Percentiles rank a stretch among this genome's conserved stretches.
phyloP scores from a whole-genome alignment of 148 eudicot species.

The Selenicereus undatus region DNA sequence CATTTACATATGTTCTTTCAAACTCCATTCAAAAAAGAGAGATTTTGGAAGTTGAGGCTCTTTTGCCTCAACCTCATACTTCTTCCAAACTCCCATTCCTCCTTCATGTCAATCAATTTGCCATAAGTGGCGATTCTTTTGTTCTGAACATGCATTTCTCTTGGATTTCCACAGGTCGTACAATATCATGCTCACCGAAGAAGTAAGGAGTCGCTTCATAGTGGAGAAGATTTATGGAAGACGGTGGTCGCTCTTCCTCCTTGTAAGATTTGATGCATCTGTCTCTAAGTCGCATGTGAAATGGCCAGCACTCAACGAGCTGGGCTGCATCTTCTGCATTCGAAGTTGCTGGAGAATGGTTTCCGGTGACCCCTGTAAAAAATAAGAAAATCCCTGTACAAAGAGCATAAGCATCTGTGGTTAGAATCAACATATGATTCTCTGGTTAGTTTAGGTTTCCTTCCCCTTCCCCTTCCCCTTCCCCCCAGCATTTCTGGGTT shows the following conservation, averaged over 20 bases:
- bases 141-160: background rate
- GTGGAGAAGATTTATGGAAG: constrained; percentile 50
- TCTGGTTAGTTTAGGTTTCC: constrained; percentile 27
- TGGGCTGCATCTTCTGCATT: constrained; percentile 44
- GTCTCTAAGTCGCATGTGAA: constrained; percentile 12
- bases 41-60: too few relatives aligned
- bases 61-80: too few relatives aligned
- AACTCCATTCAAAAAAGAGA: too few relatives aligned
- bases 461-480: constrained; percentile 15
- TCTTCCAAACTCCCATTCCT: background rate
- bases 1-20: too few relatives aligned
- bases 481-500: constrained; percentile 53
- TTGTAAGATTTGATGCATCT: constrained; percentile 42
- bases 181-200: constrained; percentile 69
- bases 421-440: constrained; percentile 94
- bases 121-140: background rate
- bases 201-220: constrained; percentile 55
- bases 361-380: constrained; percentile 46
- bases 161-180: constrained; percentile 54
- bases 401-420: constrained; percentile 30
- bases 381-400: constrained; percentile 35
- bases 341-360: constrained; percentile 53
- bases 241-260: constrained; percentile 46
- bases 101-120: background rate
- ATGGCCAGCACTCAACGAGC: constrained; percentile 47